Conservation (phyloP, 108 stramenopile genomes). For the Nitzschia putrida region DNA sequence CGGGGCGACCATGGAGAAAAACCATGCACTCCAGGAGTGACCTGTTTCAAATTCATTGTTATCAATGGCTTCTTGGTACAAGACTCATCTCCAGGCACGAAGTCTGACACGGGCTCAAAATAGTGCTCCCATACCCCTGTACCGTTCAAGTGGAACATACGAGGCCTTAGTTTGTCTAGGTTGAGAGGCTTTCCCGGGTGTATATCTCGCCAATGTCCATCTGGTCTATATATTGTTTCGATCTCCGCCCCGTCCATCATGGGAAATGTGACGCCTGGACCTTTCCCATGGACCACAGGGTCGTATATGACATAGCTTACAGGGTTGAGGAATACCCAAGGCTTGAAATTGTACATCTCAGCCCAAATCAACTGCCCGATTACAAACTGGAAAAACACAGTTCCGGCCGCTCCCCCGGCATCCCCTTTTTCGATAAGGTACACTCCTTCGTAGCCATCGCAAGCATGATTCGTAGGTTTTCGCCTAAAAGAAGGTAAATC, state of each 20-base stretch:
- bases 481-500: neutral
- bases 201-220: slow-evolving; percentile 36
- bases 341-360: slow-evolving; percentile 55
- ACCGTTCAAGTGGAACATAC: slow-evolving; percentile 33
- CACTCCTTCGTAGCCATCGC: slow-evolving; percentile 52
- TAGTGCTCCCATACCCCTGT: slow-evolving; percentile 61
- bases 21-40: slow-evolving; percentile 57
- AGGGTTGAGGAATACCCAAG: slow-evolving; percentile 55
- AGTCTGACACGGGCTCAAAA: slow-evolving; percentile 65
- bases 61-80: slow-evolving; percentile 46
- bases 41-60: slow-evolving; percentile 42
- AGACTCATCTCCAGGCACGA: slow-evolving; percentile 52
- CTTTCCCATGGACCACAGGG: slow-evolving; percentile 28
- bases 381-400: slow-evolving; percentile 61
- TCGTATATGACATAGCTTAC: slow-evolving; percentile 46
- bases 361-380: slow-evolving; percentile 56
- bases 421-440: slow-evolving; percentile 57
- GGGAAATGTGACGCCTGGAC: slow-evolving; percentile 30
- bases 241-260: slow-evolving; percentile 37
- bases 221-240: slow-evolving; percentile 27
- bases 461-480: slow-evolving; percentile 37
- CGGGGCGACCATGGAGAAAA: slow-evolving; percentile 51
- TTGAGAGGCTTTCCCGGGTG: slow-evolving; percentile 30
- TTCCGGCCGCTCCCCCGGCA: slow-evolving; percentile 52
- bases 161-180: slow-evolving; percentile 2